Percentiles rank a stretch among this genome's conserved stretches.
phyloP scores from a whole-genome alignment of 495 filamentous ascomycete species.

The Tirmania nivea region DNA sequence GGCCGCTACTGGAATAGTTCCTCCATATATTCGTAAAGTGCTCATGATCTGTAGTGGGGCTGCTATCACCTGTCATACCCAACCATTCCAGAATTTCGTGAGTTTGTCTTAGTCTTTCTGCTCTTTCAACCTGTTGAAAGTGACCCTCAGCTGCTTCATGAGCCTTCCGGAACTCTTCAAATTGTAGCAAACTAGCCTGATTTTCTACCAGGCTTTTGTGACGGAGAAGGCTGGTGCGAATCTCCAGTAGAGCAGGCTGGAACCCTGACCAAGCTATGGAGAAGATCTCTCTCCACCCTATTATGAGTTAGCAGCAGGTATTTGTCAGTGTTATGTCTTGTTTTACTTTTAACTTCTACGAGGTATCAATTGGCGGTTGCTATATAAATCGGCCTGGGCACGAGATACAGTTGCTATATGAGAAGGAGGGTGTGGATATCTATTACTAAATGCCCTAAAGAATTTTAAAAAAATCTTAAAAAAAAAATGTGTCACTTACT shows the following conservation, averaged over 20 bases:
- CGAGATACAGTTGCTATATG: conserved; percentile 20
- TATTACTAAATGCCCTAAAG: too few relatives aligned
- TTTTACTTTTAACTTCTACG: too few relatives aligned
- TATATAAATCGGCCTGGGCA: too few relatives aligned
- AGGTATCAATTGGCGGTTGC: background rate
- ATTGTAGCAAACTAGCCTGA: conserved; percentile 13
- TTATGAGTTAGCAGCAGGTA: too few relatives aligned
- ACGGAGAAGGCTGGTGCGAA: conserved; percentile 20
- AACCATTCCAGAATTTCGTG: conserved; percentile 20
- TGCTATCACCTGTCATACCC: conserved; percentile 11
- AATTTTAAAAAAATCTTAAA: too few relatives aligned
- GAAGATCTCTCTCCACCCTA: background rate
- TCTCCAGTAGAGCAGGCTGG: conserved; percentile 16
- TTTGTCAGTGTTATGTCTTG: too few relatives aligned
- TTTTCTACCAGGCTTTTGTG: conserved; percentile 23
- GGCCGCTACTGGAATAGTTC: conserved; percentile 14
- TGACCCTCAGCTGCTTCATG: conserved; percentile 1
- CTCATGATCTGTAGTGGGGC: conserved; percentile 15
- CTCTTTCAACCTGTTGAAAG: conserved; percentile 3
- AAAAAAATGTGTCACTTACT: too few relatives aligned
- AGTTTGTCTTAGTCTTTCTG: conserved; percentile 7
- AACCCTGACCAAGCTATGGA: conserved; percentile 25
- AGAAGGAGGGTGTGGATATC: too few relatives aligned
- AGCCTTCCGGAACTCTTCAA: conserved; percentile 12
- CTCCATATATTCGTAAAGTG: conserved; percentile 14